Conservation (phyloP, 352 stramenopile species). For the Pythium chondricola region DNA sequence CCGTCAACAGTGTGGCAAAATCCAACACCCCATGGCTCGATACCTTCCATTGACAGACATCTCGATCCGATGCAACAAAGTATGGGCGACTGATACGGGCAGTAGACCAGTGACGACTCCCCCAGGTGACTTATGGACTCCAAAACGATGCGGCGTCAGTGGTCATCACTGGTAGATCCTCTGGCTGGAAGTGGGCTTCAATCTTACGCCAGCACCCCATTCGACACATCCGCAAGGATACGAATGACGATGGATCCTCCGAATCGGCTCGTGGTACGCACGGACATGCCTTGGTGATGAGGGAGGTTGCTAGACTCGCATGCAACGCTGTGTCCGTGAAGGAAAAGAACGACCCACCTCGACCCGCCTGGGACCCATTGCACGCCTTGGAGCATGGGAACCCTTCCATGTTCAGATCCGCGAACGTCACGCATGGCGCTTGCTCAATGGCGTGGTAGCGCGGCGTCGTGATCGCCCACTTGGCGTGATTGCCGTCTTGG, state of each 20-base stretch:
- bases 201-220: slow-evolving; percentile 62
- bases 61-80: too few species aligned
- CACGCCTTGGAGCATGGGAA: slow-evolving; percentile 70
- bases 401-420: slow-evolving; percentile 77
- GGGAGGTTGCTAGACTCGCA: slow-evolving; percentile 29
- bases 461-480: slow-evolving; percentile 64
- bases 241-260: slow-evolving; percentile 23
- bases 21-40: too few species aligned
- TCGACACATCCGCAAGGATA: slow-evolving; percentile 54
- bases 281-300: slow-evolving; percentile 42
- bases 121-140: too few species aligned
- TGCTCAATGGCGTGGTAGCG: slow-evolving; percentile 5
- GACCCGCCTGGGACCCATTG: slow-evolving; percentile 66
- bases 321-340: slow-evolving; percentile 39
- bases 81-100: too few species aligned
- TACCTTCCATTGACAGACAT: too few species aligned
- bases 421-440: slow-evolving; percentile 42
- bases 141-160: slow-evolving; percentile 57
- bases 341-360: slow-evolving; percentile 67
- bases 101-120: too few species aligned
- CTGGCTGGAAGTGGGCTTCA: slow-evolving; percentile 22
- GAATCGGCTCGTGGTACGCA: slow-evolving; percentile 15
- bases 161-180: slow-evolving; percentile 38
- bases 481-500: slow-evolving; percentile 61
- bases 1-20: too few species aligned